Conservation (phyloP, 192 early-diverging fungal species). For the Haplosporangium gracile region DNA sequence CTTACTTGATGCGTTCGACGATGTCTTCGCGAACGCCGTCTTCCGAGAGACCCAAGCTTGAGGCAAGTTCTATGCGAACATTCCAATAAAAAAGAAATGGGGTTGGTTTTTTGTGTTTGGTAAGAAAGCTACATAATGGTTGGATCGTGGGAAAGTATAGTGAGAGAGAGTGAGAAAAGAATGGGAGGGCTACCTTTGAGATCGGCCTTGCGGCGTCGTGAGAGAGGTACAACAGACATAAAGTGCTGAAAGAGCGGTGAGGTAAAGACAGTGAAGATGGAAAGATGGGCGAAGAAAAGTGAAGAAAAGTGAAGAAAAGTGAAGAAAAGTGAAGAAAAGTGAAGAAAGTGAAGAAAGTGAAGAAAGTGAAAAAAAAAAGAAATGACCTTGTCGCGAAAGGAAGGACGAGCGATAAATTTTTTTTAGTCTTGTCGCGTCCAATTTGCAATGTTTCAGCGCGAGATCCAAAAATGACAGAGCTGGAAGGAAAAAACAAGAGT, state of each 20-base stretch:
- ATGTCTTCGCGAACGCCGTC: slow-evolving; percentile 30
- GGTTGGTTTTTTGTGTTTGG: not conserved
- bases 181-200: slow-evolving; percentile 3
- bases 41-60: slow-evolving; percentile 15
- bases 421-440: not conserved
- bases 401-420: not conserved
- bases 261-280: not conserved
- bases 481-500: not conserved
- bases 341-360: not conserved
- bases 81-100: no score
- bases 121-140: not conserved
- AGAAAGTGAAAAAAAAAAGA: not conserved
- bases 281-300: not conserved
- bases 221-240: slow-evolving; percentile 4
- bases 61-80: slow-evolving; percentile 11
- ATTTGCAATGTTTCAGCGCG: slow-evolving; percentile 7
- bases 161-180: not conserved
- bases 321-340: no score
- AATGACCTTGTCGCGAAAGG: not conserved
- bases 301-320: no score
- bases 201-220: slow-evolving; percentile 20
- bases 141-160: not conserved
- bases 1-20: slow-evolving; percentile 26
- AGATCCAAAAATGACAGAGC: not conserved
- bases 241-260: not conserved